phyloP scores from a whole-genome alignment of 768 basidiomycete species.

The Sistotremastrum niveocremeum region DNA sequence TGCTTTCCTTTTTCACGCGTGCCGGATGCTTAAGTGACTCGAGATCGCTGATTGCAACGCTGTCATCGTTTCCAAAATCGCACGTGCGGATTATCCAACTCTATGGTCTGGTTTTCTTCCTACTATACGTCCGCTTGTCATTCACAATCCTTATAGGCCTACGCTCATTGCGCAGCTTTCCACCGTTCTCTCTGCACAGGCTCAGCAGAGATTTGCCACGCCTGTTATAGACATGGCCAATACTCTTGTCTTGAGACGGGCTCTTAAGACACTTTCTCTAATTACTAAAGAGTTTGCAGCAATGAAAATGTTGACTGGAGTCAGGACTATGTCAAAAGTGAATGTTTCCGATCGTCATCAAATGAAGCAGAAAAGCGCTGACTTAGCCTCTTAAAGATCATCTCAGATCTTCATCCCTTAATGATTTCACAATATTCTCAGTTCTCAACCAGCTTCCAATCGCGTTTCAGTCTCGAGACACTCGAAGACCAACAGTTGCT shows the following conservation, averaged over 20 bases:
- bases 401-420: constrained; percentile 36
- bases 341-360: constrained; percentile 9
- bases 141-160: constrained; percentile 32
- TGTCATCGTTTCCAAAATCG: constrained; percentile 60
- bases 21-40: constrained; percentile 4
- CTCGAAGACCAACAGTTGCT: constrained; percentile 25
- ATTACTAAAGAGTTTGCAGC: constrained; percentile 57
- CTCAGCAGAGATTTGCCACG: constrained; percentile 36
- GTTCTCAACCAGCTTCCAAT: constrained; percentile 27
- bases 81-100: constrained; percentile 61
- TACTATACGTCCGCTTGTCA: background rate
- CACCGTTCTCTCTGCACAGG: constrained; percentile 35
- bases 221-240: constrained; percentile 28
- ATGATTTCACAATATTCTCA: constrained; percentile 50
- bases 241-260: constrained; percentile 40
- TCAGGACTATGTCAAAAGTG: constrained; percentile 54
- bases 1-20: background rate
- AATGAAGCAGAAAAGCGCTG: background rate
- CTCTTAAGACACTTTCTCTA: constrained; percentile 48
- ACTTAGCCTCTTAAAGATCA: constrained; percentile 27
- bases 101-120: constrained; percentile 40
- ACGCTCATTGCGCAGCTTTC: constrained; percentile 42
- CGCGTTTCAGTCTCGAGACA: constrained; percentile 20
- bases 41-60: constrained; percentile 75
- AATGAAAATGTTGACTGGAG: constrained; percentile 56